Evolutionary conservation across 2,329 filamentous ascomycete species (phyloP).

Genomic region (Nemania serpens): DNA sequence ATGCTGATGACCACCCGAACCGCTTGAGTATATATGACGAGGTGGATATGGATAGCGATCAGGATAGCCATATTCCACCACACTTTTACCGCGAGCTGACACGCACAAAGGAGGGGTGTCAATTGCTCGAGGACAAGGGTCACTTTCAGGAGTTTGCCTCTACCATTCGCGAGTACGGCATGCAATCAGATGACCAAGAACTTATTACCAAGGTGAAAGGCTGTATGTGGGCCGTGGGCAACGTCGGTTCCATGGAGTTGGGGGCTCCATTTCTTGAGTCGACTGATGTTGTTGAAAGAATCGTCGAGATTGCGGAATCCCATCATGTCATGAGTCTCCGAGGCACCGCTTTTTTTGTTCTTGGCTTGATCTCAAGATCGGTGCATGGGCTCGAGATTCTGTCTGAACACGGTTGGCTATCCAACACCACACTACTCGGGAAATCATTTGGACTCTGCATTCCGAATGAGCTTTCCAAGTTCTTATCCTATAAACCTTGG

Average conservation of each 20-base stretch:
- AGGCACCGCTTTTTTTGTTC: slow-evolving; percentile 94
- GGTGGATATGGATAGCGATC: slow-evolving; percentile 54
- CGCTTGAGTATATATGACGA: slow-evolving; percentile 64
- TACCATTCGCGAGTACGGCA: slow-evolving; percentile 85
- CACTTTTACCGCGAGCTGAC: slow-evolving; percentile 98
- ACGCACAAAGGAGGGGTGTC: slow-evolving; percentile 89
- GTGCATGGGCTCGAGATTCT: slow-evolving; percentile 91
- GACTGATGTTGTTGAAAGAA: slow-evolving; percentile 83
- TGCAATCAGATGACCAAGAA: slow-evolving; percentile 84
- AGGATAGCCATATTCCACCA: slow-evolving; percentile 76
- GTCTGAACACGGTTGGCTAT: slow-evolving; percentile 89
- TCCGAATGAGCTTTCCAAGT: slow-evolving; percentile 74
- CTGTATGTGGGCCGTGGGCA: slow-evolving; percentile 95
- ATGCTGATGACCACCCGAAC: slow-evolving; percentile 61
- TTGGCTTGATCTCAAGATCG: slow-evolving; percentile 90
- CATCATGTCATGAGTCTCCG: slow-evolving; percentile 91
- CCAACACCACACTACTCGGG: slow-evolving; percentile 81
- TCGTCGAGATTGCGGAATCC: slow-evolving; percentile 84
- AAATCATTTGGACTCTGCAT: slow-evolving; percentile 86
- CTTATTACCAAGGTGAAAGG: slow-evolving; percentile 92
- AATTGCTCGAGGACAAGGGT: slow-evolving; percentile 85
- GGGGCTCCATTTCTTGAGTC: slow-evolving; percentile 93
- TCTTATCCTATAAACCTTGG: slow-evolving; percentile 74
- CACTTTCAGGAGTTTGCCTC: slow-evolving; percentile 93
- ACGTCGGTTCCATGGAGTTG: slow-evolving; percentile 97